Evolutionary conservation across 2,329 filamentous ascomycete species (phyloP).

Genomic region (Cercospora sp.): DNA sequence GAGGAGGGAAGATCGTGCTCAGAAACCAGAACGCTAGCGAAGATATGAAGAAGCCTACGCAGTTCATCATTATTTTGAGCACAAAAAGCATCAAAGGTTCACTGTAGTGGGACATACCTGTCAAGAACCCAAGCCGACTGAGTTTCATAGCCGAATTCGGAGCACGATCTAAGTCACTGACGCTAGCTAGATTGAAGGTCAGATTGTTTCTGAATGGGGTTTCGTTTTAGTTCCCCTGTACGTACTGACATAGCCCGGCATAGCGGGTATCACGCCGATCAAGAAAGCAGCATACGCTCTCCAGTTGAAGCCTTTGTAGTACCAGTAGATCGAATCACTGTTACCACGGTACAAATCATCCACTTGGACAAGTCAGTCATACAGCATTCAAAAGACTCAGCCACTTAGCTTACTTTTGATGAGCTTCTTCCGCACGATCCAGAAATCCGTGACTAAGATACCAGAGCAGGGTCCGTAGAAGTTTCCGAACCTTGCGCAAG

Average conservation of each 20-base stretch:
- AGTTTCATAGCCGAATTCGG: slow-evolving; percentile 21
- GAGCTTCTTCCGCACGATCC: slow-evolving; percentile 31
- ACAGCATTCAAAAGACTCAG: not conserved
- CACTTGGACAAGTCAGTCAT: slow-evolving; percentile 9
- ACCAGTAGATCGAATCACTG: slow-evolving; percentile 33
- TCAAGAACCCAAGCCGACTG: slow-evolving; percentile 17
- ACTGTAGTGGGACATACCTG: not conserved
- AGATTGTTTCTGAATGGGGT: not conserved
- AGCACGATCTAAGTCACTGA: slow-evolving; percentile 8
- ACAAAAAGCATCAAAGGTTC: too few species aligned
- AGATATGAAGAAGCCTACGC: slow-evolving; percentile 13
- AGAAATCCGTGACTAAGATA: slow-evolving; percentile 35
- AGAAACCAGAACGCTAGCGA: slow-evolving; percentile 10
- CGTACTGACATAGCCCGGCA: slow-evolving; percentile 21
- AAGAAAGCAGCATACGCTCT: slow-evolving; percentile 32
- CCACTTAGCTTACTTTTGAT: slow-evolving; percentile 14
- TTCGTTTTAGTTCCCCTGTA: not conserved
- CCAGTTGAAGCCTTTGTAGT: slow-evolving; percentile 30
- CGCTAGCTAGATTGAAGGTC: not conserved
- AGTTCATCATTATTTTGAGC: not conserved
- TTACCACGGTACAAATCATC: slow-evolving; percentile 32
- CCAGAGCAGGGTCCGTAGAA: slow-evolving; percentile 34
- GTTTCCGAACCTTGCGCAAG: slow-evolving; percentile 26
- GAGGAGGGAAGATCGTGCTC: slow-evolving; percentile 13
- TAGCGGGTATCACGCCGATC: slow-evolving; percentile 22